A percentile compares a stretch with the other conserved stretches of the same genome.
Conservation (phyloP, 768 basidiomycete species). For the Multifurca ochricompacta region DNA sequence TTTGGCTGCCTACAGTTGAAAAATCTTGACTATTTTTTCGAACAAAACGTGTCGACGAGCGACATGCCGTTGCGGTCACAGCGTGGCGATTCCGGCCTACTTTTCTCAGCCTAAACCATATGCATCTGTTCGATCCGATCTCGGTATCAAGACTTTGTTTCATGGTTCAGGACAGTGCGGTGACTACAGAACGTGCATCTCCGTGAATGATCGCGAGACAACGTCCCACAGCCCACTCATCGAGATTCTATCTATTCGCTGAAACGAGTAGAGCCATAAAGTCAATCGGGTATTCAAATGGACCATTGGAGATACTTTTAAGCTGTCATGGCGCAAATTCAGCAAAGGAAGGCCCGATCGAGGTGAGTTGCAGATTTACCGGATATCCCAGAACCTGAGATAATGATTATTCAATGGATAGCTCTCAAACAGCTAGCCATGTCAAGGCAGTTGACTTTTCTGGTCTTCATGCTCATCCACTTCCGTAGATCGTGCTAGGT, state of each 20-base stretch:
- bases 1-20: too few species aligned
- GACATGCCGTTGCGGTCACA: too few species aligned
- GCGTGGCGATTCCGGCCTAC: too few species aligned
- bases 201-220: too few species aligned
- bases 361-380: neutral
- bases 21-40: too few species aligned
- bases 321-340: neutral
- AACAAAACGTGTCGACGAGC: too few species aligned
- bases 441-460: too few species aligned
- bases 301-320: too few species aligned
- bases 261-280: neutral
- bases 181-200: too few species aligned
- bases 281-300: neutral
- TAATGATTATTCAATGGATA: neutral
- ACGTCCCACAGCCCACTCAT: neutral
- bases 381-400: neutral
- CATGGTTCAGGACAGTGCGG: neutral
- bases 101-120: neutral
- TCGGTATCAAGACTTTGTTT: too few species aligned
- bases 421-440: neutral
- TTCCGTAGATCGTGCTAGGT: neutral
- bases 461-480: too few species aligned
- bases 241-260: neutral
- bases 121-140: too few species aligned
- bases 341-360: neutral